phyloP scores from a whole-genome alignment of 768 basidiomycete species.

The Lactarius hengduanensis region DNA sequence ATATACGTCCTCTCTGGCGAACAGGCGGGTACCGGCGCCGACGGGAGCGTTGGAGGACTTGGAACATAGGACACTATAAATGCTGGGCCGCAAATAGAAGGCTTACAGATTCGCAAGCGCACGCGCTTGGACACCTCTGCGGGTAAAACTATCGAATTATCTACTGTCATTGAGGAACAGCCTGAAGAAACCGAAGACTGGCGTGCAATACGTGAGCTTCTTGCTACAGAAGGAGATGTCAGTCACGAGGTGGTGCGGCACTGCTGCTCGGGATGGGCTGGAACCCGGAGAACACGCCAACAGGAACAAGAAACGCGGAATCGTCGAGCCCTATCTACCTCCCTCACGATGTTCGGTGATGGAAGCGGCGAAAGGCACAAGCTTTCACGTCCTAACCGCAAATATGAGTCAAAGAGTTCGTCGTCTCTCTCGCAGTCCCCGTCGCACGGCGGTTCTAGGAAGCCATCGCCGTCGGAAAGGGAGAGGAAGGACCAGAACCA shows the following conservation, averaged over 20 bases:
- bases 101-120: conserved; percentile 54
- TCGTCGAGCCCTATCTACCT: conserved; percentile 79
- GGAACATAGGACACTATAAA: conserved; percentile 66
- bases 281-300: conserved; percentile 74
- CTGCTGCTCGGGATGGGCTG: conserved; percentile 95
- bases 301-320: conserved; percentile 48
- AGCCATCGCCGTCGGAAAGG: neutral
- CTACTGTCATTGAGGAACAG: conserved; percentile 33
- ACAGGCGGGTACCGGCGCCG: conserved; percentile 52
- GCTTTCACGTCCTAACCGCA: conserved; percentile 42
- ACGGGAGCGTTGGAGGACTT: conserved; percentile 74
- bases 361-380: conserved; percentile 50
- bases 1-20: conserved; percentile 66
- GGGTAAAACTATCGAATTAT: conserved; percentile 33
- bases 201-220: conserved; percentile 72
- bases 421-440: conserved; percentile 9
- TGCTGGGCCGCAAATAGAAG: conserved; percentile 59
- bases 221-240: conserved; percentile 51
- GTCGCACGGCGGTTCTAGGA: conserved; percentile 17
- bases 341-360: conserved; percentile 68
- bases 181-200: conserved; percentile 71
- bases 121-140: conserved; percentile 30
- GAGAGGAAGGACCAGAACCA: conserved; percentile 5
- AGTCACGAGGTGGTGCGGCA: conserved; percentile 63
- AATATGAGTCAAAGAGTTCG: conserved; percentile 51